Percentiles rank a stretch among this genome's conserved stretches.
Evolutionary conservation across 345 rosid species (phyloP).

Genomic region (Sonneratia caseolaris): DNA sequence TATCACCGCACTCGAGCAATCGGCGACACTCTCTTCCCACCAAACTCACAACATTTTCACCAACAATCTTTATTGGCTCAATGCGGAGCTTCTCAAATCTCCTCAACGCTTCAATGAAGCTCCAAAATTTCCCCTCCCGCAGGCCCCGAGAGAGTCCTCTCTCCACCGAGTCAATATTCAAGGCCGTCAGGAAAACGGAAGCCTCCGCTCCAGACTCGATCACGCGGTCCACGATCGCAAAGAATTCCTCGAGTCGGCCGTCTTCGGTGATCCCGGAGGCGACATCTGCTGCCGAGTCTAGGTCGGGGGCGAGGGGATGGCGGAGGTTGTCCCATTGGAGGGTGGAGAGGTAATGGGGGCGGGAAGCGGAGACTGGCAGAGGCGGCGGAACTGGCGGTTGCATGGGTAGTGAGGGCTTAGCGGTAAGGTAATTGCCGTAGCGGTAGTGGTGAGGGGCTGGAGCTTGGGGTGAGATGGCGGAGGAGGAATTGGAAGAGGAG

Average conservation of each 20-base stretch:
- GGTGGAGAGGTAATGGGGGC: conserved; percentile 22
- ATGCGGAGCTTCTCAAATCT: conserved; percentile 45
- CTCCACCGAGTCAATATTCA: conserved; percentile 33
- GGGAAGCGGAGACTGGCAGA: conserved; percentile 12
- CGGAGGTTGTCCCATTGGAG: conserved; percentile 23
- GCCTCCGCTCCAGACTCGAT: conserved; percentile 42
- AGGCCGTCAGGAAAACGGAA: conserved; percentile 36
- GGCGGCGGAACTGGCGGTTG: conserved; percentile 5
- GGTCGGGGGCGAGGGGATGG: conserved; percentile 12
- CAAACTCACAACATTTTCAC: conserved; percentile 27
- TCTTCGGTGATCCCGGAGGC: conserved; percentile 62
- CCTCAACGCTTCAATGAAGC: conserved; percentile 43
- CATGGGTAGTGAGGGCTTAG: conserved; percentile 6
- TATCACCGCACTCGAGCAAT: conserved; percentile 36
- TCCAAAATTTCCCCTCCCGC: conserved; percentile 40
- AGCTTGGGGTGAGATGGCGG: conserved; percentile 25
- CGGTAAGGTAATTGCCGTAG: conserved; percentile 21
- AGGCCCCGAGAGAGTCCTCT: conserved; percentile 42
- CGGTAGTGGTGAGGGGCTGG: conserved; percentile 22
- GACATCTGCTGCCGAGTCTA: conserved; percentile 36
- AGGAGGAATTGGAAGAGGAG: conserved; percentile 5
- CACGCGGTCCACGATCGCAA: conserved; percentile 40
- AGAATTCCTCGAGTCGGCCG: conserved; percentile 59
- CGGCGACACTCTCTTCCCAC: conserved; percentile 47
- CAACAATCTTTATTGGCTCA: conserved; percentile 42